Evolutionary conservation across 371 early-diverging fungal genomes (phyloP).

Genomic region (Rhizopus stolonifer): DNA sequence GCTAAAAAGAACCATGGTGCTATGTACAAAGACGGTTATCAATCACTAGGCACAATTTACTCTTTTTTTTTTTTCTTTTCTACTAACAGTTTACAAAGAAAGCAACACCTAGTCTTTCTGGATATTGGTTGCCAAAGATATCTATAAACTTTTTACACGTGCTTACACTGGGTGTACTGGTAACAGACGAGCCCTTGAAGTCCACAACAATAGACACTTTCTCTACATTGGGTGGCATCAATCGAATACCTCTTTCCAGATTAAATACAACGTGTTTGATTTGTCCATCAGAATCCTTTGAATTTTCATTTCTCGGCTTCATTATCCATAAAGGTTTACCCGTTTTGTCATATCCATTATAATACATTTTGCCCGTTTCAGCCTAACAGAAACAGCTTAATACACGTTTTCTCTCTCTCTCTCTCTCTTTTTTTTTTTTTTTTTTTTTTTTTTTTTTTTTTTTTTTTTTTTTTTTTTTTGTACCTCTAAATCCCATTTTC

Average conservation of each 20-base stretch:
- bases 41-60: too few species aligned
- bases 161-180: conserved; percentile 61
- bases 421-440: not conserved
- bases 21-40: conserved; percentile 11
- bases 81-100: conserved; percentile 56
- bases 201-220: conserved; percentile 72
- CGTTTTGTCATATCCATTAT: conserved; percentile 64
- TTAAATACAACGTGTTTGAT: conserved; percentile 72
- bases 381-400: conserved; percentile 40
- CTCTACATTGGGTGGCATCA: conserved; percentile 70
- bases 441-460: too few species aligned
- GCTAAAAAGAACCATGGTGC: conserved; percentile 82
- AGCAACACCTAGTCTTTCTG: conserved; percentile 68
- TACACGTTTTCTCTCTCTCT: too few species aligned
- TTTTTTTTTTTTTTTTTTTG: too few species aligned
- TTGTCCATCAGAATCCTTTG: conserved; percentile 68
- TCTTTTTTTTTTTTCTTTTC: too few species aligned
- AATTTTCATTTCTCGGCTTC: conserved; percentile 70
- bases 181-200: conserved; percentile 60
- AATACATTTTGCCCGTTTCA: conserved; percentile 72
- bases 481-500: conserved; percentile 59
- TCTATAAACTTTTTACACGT: conserved; percentile 69
- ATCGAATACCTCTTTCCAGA: conserved; percentile 66
- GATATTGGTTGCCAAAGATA: conserved; percentile 77
- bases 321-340: conserved; percentile 66